These are phyloP conservation scores for Emmonsiellopsis sp. DNA, from an alignment of 2,329 filamentous ascomycete species.

Conservation along the genomic window DNA sequence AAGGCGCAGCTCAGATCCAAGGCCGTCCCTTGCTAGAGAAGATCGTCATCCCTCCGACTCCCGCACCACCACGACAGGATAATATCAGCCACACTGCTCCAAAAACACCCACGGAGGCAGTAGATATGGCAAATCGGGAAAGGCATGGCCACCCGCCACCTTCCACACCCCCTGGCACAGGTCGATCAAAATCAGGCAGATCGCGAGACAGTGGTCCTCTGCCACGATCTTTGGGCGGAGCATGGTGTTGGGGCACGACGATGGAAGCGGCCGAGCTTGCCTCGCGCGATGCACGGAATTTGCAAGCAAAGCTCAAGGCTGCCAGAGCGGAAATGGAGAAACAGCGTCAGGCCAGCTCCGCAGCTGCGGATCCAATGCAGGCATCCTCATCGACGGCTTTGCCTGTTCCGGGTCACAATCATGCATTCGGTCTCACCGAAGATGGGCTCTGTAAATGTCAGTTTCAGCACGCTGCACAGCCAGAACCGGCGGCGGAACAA, in stretches of 20 bases:
- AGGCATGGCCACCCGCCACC: no score
- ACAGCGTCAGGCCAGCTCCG: background rate
- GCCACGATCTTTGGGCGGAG: slow-evolving; percentile 9
- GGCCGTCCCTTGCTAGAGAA: background rate
- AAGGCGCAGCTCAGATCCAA: slow-evolving; percentile 16
- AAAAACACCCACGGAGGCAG: background rate
- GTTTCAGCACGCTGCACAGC: background rate
- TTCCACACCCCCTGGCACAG: background rate
- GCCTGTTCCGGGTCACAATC: background rate
- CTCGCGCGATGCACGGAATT: slow-evolving; percentile 6
- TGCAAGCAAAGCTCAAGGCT: slow-evolving; percentile 10
- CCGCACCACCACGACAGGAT: background rate
- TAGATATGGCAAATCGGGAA: background rate
- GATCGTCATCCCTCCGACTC: background rate
- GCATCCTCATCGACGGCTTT: background rate
- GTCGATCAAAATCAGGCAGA: background rate
- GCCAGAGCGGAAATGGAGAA: slow-evolving; percentile 8
- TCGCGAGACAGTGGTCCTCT: slow-evolving; percentile 2
- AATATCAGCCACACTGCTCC: background rate
- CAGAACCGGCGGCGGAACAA: background rate
- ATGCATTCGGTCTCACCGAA: background rate
- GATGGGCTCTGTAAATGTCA: background rate
- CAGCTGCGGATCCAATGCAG: background rate
- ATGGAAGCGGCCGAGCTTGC: background rate
- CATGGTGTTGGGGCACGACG: slow-evolving; percentile 10